Conservation (phyloP, 305 asterid species). For the Striga hermonthica region DNA sequence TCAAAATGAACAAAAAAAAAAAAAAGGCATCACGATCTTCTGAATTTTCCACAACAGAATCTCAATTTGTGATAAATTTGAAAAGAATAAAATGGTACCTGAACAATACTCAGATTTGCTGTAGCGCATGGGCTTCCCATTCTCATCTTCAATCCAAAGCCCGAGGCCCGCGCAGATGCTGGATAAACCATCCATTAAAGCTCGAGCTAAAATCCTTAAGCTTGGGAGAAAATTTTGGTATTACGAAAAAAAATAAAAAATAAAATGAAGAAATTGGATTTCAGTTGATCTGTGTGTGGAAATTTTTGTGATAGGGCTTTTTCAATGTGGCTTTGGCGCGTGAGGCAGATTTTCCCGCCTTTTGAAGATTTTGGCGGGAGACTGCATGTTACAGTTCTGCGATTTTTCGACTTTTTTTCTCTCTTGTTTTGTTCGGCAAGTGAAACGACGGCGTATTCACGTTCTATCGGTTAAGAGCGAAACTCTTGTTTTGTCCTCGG, state of each 20-base stretch:
- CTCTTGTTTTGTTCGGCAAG: too few relatives aligned
- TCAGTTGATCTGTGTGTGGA: conserved; percentile 16
- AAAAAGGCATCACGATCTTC: conserved; percentile 7
- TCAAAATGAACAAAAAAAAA: conserved; percentile 1
- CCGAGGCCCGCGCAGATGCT: conserved; percentile 82
- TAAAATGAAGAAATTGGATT: conserved; percentile 14
- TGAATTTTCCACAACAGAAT: background rate
- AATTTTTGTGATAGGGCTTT: conserved; percentile 29
- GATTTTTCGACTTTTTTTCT: too few relatives aligned
- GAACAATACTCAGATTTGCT: conserved; percentile 59
- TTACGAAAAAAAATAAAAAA: background rate
- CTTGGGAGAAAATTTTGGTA: background rate
- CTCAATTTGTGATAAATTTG: background rate
- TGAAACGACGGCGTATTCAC: too few relatives aligned
- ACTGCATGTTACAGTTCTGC: too few relatives aligned
- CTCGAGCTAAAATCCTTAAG: conserved; percentile 1
- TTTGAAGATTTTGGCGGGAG: conserved; percentile 32
- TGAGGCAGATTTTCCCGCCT: conserved; percentile 37
- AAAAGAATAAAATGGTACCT: conserved; percentile 39
- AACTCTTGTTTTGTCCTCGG: too few relatives aligned
- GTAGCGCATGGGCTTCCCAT: conserved; percentile 61
- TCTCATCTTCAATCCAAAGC: conserved; percentile 57
- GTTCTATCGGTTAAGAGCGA: too few relatives aligned
- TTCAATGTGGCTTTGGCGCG: conserved; percentile 24
- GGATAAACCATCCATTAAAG: conserved; percentile 74